A percentile compares a stretch with the other conserved stretches of the same genome.
These are phyloP conservation scores for Metahyphopichia silvanorum DNA, from an alignment of 805 yeast genomes.

Conservation along the genomic window DNA sequence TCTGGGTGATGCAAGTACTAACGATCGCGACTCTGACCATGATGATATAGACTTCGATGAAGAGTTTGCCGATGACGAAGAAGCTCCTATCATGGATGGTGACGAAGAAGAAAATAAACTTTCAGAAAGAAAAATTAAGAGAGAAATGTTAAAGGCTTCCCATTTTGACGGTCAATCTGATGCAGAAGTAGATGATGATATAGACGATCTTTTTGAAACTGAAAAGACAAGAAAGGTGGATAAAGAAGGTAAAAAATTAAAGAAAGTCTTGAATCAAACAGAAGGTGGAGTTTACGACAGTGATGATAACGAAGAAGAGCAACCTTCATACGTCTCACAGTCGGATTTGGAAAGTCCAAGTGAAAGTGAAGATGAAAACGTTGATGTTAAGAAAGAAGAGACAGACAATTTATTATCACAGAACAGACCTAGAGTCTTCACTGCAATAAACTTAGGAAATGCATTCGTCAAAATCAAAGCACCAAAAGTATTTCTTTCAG, in stretches of 20 bases:
- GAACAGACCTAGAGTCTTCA: conserved; percentile 11
- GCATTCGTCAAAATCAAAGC: conserved; percentile 60
- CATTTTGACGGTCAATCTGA: conserved; percentile 65
- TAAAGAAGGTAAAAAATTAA: conserved; percentile 83
- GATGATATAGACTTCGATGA: conserved; percentile 95
- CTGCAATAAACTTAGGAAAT: conserved; percentile 28
- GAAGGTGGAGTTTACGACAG: conserved; percentile 89
- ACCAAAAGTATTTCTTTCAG: conserved; percentile 52
- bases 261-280: conserved; percentile 77
- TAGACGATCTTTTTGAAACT: conserved; percentile 70
- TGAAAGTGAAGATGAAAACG: conserved; percentile 48
- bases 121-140: conserved; percentile 78
- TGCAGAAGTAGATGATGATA: conserved; percentile 54
- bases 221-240: conserved; percentile 66
- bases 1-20: conserved; percentile 39
- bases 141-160: conserved; percentile 80
- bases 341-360: conserved; percentile 59
- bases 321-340: conserved; percentile 68
- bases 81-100: conserved; percentile 96
- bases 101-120: conserved; percentile 92
- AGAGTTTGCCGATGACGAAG: conserved; percentile 98
- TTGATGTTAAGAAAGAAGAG: conserved; percentile 30
- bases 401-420: conserved; percentile 19
- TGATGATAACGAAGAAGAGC: conserved; percentile 61
- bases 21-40: conserved; percentile 67